Evolutionary conservation across 495 filamentous ascomycete species (phyloP).

Genomic region (Aspergillus biplanus): DNA sequence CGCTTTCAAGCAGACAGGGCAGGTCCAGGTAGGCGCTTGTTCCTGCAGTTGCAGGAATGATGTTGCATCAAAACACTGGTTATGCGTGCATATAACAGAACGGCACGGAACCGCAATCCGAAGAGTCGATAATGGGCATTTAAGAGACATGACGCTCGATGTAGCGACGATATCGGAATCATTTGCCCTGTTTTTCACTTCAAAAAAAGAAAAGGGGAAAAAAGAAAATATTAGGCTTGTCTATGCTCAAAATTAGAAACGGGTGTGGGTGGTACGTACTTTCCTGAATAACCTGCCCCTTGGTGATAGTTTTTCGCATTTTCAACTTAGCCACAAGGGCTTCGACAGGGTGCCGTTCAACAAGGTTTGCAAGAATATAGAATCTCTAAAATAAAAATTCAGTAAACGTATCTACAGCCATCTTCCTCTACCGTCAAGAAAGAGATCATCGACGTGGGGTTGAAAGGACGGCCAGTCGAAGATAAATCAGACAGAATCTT

Average conservation of each 20-base stretch:
- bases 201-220: slow-evolving; percentile 21
- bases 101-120: slow-evolving; percentile 81
- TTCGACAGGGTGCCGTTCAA: slow-evolving; percentile 70
- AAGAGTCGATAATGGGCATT: slow-evolving; percentile 86
- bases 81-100: slow-evolving; percentile 79
- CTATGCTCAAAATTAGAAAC: neutral
- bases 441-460: neutral
- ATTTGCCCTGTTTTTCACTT: slow-evolving; percentile 79
- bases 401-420: slow-evolving; percentile 3
- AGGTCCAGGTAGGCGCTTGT: slow-evolving; percentile 93
- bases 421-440: neutral
- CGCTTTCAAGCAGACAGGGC: slow-evolving; percentile 86
- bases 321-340: slow-evolving; percentile 71
- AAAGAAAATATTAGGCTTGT: slow-evolving; percentile 19
- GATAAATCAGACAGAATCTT: slow-evolving; percentile 13
- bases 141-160: slow-evolving; percentile 84
- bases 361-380: slow-evolving; percentile 73
- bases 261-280: slow-evolving; percentile 58
- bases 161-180: slow-evolving; percentile 89
- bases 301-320: slow-evolving; percentile 70
- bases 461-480: neutral
- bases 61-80: slow-evolving; percentile 93
- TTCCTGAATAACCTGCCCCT: slow-evolving; percentile 78
- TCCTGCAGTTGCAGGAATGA: slow-evolving; percentile 93
- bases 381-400: slow-evolving; percentile 62